Evolutionary conservation across 148 eudicot genomes (phyloP), one percentile per base, ranked within the genome.

Genomic region (Euryodendron excelsum): DNA sequence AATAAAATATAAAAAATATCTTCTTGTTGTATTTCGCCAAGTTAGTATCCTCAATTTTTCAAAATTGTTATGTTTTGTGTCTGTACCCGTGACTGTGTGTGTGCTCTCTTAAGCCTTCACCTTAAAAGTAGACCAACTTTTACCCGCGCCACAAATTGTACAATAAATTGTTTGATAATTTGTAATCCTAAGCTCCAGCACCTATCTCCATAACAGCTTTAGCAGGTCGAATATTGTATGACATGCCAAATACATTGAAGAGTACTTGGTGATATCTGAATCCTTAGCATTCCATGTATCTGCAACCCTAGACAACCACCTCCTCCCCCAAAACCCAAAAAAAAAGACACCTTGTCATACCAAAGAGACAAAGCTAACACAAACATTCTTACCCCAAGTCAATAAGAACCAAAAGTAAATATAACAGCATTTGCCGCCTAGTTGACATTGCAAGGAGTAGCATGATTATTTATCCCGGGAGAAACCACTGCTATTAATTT

Each of bases 321-420:
- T 33, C 45, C 21, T 9, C 47, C 25, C 33, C 47, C 33, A 5
- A 21, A 11, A 52, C 9, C 12, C 44, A 30, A 47, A 71, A 71
- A 17, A 18, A 7, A 5, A 25, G 9, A 4, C 45, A 21, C 34
- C 9, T 21, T 25, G 1, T 44, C 25, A 8, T 21, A 75, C 39
- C n/a, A 47, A 76, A 48, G 53, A 30, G 21, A 65, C 20, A 34
- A 33, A 52, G 52, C 18, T 18, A 6, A 17, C 6, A 59, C 33
- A 31, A 44, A 31, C 66, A 75, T 60, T 65, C 90, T 88, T 87
- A 92, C 97, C 88, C 97, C 98, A 34, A 94, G 89, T 64, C 90
- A 82, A 82, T 90, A 94, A 65, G 98, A 94, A 78, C 98, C 98
- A 82, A 92, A 94, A 75, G 98, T 92, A 28, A 90, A 87, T 74